Conservation (phyloP, 805 yeast genomes). For the Candida anglica region DNA sequence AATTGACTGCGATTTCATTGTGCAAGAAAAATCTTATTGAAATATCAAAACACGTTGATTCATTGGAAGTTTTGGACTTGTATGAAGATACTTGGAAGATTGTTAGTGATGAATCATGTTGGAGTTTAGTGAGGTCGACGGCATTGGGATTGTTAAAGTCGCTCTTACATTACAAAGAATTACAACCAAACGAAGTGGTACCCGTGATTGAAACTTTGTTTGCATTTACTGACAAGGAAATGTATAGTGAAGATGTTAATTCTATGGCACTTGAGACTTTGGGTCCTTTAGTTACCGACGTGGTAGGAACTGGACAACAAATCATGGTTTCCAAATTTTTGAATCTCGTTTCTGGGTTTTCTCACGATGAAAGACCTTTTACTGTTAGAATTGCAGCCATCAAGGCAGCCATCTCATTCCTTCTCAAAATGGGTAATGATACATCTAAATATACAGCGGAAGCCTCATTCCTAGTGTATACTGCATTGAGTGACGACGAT, state of each 20-base stretch:
- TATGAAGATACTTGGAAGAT: slow-evolving; percentile 13
- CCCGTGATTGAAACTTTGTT: slow-evolving; percentile 22
- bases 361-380: slow-evolving; percentile 43
- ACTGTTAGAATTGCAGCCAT: slow-evolving; percentile 44
- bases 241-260: slow-evolving; percentile 43
- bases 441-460: slow-evolving; percentile 3
- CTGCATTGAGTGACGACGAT: slow-evolving; percentile 63
- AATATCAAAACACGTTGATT: too few species aligned
- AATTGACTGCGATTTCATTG: slow-evolving; percentile 35
- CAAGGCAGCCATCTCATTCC: slow-evolving; percentile 30
- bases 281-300: slow-evolving; percentile 39
- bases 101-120: slow-evolving; percentile 19
- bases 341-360: slow-evolving; percentile 16
- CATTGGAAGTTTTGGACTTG: too few species aligned
- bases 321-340: slow-evolving; percentile 17
- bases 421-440: slow-evolving; percentile 6
- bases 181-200: slow-evolving; percentile 5
- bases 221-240: slow-evolving; percentile 16
- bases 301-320: slow-evolving; percentile 6
- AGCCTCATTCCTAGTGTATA: slow-evolving; percentile 24
- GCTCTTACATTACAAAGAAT: slow-evolving; percentile 11
- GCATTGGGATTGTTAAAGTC: slow-evolving; percentile 31
- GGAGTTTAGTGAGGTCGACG: slow-evolving; percentile 44
- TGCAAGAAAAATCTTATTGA: slow-evolving; percentile 9
- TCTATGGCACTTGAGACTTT: slow-evolving; percentile 48